Evolutionary conservation across 352 stramenopile genomes (phyloP).

Genomic region (Pythium dissimile): DNA sequence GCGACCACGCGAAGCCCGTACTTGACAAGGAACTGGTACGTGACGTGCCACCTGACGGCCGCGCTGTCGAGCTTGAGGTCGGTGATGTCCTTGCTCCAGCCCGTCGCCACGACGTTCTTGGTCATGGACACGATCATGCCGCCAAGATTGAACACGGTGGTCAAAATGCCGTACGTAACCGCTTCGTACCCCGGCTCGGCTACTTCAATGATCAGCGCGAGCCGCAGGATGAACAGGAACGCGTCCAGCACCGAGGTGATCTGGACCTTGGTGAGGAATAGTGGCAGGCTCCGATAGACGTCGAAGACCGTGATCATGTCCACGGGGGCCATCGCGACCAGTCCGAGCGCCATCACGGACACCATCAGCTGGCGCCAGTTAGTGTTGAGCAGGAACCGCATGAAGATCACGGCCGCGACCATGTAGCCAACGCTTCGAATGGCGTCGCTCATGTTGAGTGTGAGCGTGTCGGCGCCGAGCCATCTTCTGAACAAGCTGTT

Average conservation of each 20-base stretch:
- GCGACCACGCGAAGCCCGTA: background rate
- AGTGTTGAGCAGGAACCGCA: constrained; percentile 4
- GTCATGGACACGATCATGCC: background rate
- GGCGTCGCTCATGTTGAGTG: background rate
- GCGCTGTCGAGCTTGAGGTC: constrained; percentile 11
- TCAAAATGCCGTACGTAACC: constrained; percentile 11
- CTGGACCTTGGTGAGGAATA: background rate
- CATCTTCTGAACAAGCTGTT: background rate
- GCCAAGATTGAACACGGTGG: constrained; percentile 11
- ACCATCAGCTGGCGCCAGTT: constrained; percentile 15
- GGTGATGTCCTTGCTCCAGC: background rate
- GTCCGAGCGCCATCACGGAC: background rate
- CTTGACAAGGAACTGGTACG: constrained; percentile 3
- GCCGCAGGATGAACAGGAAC: background rate
- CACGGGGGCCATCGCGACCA: background rate
- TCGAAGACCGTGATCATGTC: constrained; percentile 17
- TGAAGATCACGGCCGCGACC: background rate
- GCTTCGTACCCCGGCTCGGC: constrained; percentile 15
- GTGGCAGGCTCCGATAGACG: constrained; percentile 1
- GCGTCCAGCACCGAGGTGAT: background rate
- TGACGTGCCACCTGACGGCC: constrained; percentile 6
- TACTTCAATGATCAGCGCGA: constrained; percentile 13
- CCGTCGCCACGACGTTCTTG: constrained; percentile 3
- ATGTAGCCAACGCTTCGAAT: background rate
- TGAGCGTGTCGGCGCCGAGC: background rate